These are phyloP conservation scores for Aspergillus pseudotamarii DNA, from an alignment of 2,329 filamentous ascomycete species.

Conservation along the genomic window DNA sequence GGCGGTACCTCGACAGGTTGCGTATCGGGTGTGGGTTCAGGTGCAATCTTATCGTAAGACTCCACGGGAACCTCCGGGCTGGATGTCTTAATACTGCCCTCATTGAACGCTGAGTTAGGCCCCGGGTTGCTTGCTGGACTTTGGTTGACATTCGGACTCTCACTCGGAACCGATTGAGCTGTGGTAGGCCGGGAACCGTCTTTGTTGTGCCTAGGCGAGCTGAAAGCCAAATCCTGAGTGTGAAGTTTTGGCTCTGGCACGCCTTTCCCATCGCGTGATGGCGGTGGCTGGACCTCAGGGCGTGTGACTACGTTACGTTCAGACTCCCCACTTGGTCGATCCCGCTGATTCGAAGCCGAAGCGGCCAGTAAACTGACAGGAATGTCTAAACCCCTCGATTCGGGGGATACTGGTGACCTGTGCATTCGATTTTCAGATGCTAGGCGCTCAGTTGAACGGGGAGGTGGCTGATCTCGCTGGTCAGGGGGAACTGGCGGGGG, in stretches of 20 bases:
- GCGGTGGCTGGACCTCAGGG: constrained; percentile 28
- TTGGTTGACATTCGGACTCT: constrained; percentile 21
- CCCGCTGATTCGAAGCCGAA: constrained; percentile 11
- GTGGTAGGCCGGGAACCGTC: constrained; percentile 36
- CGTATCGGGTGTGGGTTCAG: constrained; percentile 18
- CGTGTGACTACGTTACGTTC: constrained; percentile 24
- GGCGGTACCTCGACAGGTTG: constrained; percentile 24
- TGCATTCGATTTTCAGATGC: constrained; percentile 22
- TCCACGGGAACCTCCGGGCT: constrained; percentile 38
- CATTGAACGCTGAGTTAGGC: constrained; percentile 33
- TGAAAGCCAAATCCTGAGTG: constrained; percentile 21
- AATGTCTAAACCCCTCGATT: constrained; percentile 28
- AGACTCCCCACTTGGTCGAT: constrained; percentile 18
- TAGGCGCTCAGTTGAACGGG: constrained; percentile 26
- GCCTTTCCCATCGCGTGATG: constrained; percentile 32
- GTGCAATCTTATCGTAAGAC: constrained; percentile 34
- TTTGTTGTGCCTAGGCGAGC: constrained; percentile 24
- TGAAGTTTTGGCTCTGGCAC: constrained; percentile 22
- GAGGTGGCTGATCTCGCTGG: constrained; percentile 28
- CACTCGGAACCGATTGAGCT: constrained; percentile 29
- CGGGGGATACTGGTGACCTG: constrained; percentile 19
- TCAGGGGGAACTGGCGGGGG: constrained; percentile 27
- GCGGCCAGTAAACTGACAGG: constrained; percentile 18
- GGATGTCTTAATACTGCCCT: constrained; percentile 34
- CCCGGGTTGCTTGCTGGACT: constrained; percentile 31